Evolutionary conservation across 2,329 filamentous ascomycete species (phyloP).

Genomic region (Neonectria sp.): DNA sequence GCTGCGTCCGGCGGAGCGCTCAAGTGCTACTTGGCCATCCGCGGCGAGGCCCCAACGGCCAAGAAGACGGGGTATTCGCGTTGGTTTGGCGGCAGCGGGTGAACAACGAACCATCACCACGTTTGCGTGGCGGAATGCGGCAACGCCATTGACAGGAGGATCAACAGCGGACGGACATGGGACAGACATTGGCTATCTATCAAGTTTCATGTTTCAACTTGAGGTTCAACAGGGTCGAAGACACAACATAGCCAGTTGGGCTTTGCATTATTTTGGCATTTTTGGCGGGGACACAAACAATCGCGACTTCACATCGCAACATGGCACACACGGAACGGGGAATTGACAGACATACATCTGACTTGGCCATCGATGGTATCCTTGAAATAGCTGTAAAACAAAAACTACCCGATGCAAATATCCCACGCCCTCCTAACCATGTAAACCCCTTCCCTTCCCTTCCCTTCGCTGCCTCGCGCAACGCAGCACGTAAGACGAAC

Average conservation of each 20-base stretch:
- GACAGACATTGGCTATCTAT: neutral
- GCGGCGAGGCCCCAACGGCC: constrained; percentile 29
- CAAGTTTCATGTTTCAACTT: neutral
- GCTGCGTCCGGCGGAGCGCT: constrained; percentile 40
- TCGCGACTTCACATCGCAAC: neutral
- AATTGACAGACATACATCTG: neutral
- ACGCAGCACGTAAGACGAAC: constrained; percentile 32
- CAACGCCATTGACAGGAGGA: neutral
- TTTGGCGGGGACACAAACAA: neutral
- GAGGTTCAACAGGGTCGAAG: neutral
- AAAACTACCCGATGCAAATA: constrained; percentile 29
- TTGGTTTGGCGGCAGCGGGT: constrained; percentile 38
- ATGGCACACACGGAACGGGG: neutral
- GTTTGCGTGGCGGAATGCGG: neutral
- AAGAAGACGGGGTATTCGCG: constrained; percentile 33
- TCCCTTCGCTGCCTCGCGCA: constrained; percentile 5
- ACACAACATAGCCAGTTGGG: neutral
- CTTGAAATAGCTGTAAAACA: constrained; percentile 27
- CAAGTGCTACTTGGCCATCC: constrained; percentile 47
- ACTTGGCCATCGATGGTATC: constrained; percentile 11
- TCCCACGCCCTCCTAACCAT: constrained; percentile 16
- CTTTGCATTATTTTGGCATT: neutral
- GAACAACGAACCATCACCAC: neutral
- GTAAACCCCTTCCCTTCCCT: constrained; percentile 3
- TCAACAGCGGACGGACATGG: neutral